Conservation (phyloP, 306 rosid species). For the Lithocarpus polystachyus region DNA sequence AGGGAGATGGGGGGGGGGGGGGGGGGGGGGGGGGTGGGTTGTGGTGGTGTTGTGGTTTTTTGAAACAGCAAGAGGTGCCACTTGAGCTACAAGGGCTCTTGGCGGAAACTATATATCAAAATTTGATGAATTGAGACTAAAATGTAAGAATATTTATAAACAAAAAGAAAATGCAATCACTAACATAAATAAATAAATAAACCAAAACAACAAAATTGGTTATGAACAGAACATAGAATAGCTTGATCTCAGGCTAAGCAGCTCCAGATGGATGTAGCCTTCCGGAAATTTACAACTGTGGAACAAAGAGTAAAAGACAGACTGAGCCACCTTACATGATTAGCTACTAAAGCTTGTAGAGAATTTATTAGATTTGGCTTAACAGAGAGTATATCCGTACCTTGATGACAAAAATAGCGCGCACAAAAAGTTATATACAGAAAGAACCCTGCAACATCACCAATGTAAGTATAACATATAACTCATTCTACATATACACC, state of each 20-base stretch:
- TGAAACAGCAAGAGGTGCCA: too few relatives aligned
- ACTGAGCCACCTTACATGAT: slow-evolving; percentile 15
- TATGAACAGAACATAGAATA: background rate
- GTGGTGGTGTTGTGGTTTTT: too few relatives aligned
- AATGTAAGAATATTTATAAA: background rate
- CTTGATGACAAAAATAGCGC: slow-evolving; percentile 45
- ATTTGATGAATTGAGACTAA: background rate
- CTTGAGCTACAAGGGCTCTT: too few relatives aligned
- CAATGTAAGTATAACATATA: slow-evolving; percentile 1
- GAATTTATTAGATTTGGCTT: slow-evolving; percentile 25
- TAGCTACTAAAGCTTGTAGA: slow-evolving; percentile 25
- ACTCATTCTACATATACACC: background rate
- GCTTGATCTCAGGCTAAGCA: slow-evolving; percentile 19
- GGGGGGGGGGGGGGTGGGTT: too few relatives aligned
- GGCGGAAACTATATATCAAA: background rate
- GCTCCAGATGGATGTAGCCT: slow-evolving; percentile 29
- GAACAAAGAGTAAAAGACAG: background rate
- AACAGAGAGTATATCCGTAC: slow-evolving; percentile 23
- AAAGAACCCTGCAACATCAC: slow-evolving; percentile 50
- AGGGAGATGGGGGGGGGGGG: too few relatives aligned
- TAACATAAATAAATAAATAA: background rate
- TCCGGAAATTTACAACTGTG: slow-evolving; percentile 42
- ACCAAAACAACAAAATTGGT: background rate
- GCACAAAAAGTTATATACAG: slow-evolving; percentile 66
- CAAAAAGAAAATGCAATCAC: background rate